Conservation (phyloP, 148 eudicot species). For the Polygonum maritimum region DNA sequence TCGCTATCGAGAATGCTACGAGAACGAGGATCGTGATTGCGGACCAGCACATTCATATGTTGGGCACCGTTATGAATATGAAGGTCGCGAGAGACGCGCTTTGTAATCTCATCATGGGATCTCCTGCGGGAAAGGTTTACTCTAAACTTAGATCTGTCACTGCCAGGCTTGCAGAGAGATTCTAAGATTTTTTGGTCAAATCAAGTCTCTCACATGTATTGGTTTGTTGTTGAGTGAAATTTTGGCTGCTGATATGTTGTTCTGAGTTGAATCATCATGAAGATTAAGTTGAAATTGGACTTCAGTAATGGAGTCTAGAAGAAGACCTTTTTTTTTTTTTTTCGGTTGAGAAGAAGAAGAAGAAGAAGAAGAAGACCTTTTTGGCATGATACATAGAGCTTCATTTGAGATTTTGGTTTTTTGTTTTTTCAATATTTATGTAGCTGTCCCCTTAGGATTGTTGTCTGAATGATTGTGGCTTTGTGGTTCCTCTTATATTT, state of each 20-base stretch:
- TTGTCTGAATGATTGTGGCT: not conserved
- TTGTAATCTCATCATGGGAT: slow-evolving; percentile 77
- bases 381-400: not conserved
- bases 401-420: not conserved
- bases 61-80: slow-evolving; percentile 60
- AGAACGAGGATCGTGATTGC: slow-evolving; percentile 84
- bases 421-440: not conserved
- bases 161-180: slow-evolving; percentile 71
- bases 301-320: not conserved
- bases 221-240: not conserved
- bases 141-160: slow-evolving; percentile 77
- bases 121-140: slow-evolving; percentile 90
- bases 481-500: not conserved
- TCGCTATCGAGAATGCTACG: slow-evolving; percentile 83
- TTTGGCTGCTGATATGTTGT: not conserved
- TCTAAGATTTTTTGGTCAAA: slow-evolving; percentile 22
- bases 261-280: not conserved
- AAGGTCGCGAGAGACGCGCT: slow-evolving; percentile 71
- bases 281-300: not conserved
- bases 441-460: not conserved
- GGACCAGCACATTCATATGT: slow-evolving; percentile 56
- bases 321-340: too few relatives aligned
- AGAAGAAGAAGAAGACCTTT: not conserved
- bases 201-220: not conserved
- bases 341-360: too few relatives aligned